These are phyloP conservation scores for Cercospora zeae-maydis DNA, from an alignment of 2,329 filamentous ascomycete genomes.

Conservation along the genomic window DNA sequence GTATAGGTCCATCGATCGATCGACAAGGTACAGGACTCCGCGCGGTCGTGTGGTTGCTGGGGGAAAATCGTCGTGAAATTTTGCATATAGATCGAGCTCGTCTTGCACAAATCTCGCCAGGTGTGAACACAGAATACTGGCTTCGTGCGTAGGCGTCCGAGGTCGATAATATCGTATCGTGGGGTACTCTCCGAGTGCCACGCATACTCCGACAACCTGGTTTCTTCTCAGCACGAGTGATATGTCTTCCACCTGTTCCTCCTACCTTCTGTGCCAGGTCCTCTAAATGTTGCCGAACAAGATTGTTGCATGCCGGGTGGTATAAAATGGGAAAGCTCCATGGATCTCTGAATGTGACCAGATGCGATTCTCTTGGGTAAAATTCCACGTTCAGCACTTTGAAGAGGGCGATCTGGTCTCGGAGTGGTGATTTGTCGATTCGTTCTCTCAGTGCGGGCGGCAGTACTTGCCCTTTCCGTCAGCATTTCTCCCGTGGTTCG, in stretches of 20 bases:
- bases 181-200: constrained; percentile 89
- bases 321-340: constrained; percentile 93
- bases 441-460: constrained; percentile 67
- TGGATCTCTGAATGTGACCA: constrained; percentile 88
- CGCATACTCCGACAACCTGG: constrained; percentile 80
- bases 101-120: constrained; percentile 88
- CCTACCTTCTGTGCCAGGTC: constrained; percentile 79
- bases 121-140: constrained; percentile 79
- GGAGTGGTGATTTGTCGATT: constrained; percentile 67
- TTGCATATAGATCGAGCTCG: constrained; percentile 83
- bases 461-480: constrained; percentile 51
- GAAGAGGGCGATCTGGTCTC: constrained; percentile 74
- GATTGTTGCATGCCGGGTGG: constrained; percentile 81
- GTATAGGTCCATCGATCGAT: constrained; percentile 87
- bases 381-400: constrained; percentile 83
- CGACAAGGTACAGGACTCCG: constrained; percentile 79
- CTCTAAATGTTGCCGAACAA: constrained; percentile 80
- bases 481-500: neutral
- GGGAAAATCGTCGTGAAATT: constrained; percentile 80
- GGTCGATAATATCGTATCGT: constrained; percentile 89
- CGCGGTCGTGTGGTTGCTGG: constrained; percentile 73
- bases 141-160: constrained; percentile 72
- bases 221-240: neutral
- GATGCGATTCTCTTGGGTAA: constrained; percentile 82
- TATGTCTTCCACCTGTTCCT: no score